Evolutionary conservation across 352 stramenopile genomes (phyloP).

Genomic region (Plasmopara viticola): DNA sequence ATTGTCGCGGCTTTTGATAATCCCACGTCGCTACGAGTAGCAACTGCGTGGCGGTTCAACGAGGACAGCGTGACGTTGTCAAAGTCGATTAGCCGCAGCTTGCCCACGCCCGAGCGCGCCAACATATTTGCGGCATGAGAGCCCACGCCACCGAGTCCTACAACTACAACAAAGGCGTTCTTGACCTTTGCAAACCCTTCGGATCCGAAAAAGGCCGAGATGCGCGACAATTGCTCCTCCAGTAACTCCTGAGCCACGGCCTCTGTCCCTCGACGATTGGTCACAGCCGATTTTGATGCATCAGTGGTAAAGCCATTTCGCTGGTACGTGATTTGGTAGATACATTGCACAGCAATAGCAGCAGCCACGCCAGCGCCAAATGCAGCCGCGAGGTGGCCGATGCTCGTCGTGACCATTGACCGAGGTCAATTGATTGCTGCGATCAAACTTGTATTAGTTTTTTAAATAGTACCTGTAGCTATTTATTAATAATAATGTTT

Average conservation of each 20-base stretch:
- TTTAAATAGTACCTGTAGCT: neutral
- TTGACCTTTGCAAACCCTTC: slow-evolving; percentile 88
- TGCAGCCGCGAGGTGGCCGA: slow-evolving; percentile 32
- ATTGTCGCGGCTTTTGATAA: slow-evolving; percentile 90
- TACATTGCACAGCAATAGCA: slow-evolving; percentile 37
- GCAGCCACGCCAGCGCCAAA: slow-evolving; percentile 53
- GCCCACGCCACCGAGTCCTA: slow-evolving; percentile 96
- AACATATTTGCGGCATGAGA: slow-evolving; percentile 97
- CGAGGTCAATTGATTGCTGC: neutral
- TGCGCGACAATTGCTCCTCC: slow-evolving; percentile 88
- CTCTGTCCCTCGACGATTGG: slow-evolving; percentile 20
- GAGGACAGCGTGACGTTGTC: slow-evolving; percentile 98
- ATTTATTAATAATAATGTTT: too few relatives aligned
- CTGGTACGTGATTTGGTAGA: slow-evolving; percentile 33
- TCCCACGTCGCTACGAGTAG: slow-evolving; percentile 94
- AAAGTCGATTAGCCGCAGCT: slow-evolving; percentile 98
- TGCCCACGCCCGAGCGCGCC: slow-evolving; percentile 90
- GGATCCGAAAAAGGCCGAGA: slow-evolving; percentile 92
- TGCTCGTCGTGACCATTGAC: slow-evolving; percentile 48
- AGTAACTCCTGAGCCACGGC: slow-evolving; percentile 49
- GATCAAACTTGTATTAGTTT: slow-evolving; percentile 1
- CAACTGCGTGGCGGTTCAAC: slow-evolving; percentile 97
- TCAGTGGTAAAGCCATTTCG: slow-evolving; percentile 1
- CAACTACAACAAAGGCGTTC: slow-evolving; percentile 89
- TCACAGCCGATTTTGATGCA: neutral